These are phyloP conservation scores for Nakaseomyces nivariensis DNA, from an alignment of 1,139 yeast genomes.

Conservation along the genomic window DNA sequence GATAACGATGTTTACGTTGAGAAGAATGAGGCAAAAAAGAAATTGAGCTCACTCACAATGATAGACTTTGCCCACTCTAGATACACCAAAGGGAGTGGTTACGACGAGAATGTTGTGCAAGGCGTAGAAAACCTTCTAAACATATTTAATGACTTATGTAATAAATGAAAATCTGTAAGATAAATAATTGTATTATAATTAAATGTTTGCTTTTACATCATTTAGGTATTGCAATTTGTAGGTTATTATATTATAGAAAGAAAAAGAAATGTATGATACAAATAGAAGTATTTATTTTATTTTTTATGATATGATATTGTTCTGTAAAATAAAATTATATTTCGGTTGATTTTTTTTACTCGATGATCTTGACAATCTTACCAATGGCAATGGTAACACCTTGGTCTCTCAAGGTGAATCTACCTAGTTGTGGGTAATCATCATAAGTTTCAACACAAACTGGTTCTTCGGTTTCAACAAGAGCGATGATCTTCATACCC, in stretches of 20 bases:
- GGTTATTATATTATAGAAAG: too few species aligned
- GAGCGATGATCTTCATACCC: slow-evolving; percentile 97
- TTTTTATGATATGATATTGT: neutral
- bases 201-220: too few species aligned
- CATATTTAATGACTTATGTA: slow-evolving; percentile 26
- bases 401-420: slow-evolving; percentile 97
- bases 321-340: too few species aligned
- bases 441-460: slow-evolving; percentile 89
- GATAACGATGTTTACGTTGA: slow-evolving; percentile 21
- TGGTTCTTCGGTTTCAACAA: slow-evolving; percentile 72
- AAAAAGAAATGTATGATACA: neutral
- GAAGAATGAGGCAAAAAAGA: neutral
- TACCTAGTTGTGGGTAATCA: slow-evolving; percentile 91
- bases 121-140: slow-evolving; percentile 57
- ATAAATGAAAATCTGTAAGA: neutral
- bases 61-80: slow-evolving; percentile 90
- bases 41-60: slow-evolving; percentile 46
- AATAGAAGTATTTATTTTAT: neutral
- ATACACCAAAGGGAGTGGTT: slow-evolving; percentile 52
- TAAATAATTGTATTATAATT: too few species aligned
- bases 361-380: slow-evolving; percentile 70
- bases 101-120: slow-evolving; percentile 56
- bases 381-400: slow-evolving; percentile 98
- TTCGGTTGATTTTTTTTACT: slow-evolving; percentile 13
- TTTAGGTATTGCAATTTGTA: too few species aligned